A percentile compares a stretch with the other conserved stretches of the same genome.
Conservation (phyloP, 345 rosid genomes). For the Syzygium grande region DNA sequence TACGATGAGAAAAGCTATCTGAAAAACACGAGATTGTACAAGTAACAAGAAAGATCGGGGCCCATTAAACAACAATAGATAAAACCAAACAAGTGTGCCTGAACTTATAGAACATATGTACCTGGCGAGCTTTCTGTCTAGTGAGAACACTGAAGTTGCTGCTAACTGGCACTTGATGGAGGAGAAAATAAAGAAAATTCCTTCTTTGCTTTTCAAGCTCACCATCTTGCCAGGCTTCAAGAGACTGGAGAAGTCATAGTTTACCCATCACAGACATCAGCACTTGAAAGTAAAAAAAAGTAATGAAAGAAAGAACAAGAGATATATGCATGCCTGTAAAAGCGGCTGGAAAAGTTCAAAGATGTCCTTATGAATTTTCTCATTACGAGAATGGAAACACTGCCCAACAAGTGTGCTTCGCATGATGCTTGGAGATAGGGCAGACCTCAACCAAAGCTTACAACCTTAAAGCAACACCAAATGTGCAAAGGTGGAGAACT, state of each 20-base stretch:
- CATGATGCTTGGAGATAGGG: slow-evolving; percentile 94
- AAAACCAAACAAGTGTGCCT: neutral
- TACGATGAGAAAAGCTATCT: slow-evolving; percentile 87
- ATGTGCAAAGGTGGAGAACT: neutral
- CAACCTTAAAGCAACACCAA: slow-evolving; percentile 52
- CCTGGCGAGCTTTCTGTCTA: slow-evolving; percentile 85
- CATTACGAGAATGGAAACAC: slow-evolving; percentile 88
- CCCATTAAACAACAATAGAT: neutral
- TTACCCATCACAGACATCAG: neutral
- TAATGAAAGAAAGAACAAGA: neutral
- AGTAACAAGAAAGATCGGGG: slow-evolving; percentile 22
- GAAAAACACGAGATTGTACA: slow-evolving; percentile 36
- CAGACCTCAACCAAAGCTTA: slow-evolving; percentile 95
- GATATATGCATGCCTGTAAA: slow-evolving; percentile 60
- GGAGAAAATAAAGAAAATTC: slow-evolving; percentile 86
- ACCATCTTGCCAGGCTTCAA: slow-evolving; percentile 96
- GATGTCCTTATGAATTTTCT: slow-evolving; percentile 93
- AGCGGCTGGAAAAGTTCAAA: slow-evolving; percentile 92
- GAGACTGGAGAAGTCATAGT: slow-evolving; percentile 44
- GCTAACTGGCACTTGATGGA: slow-evolving; percentile 93
- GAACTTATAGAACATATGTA: neutral
- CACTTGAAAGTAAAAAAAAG: neutral
- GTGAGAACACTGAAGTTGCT: slow-evolving; percentile 85
- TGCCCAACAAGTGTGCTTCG: slow-evolving; percentile 93
- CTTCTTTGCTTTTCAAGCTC: slow-evolving; percentile 94